A percentile compares a stretch with the other conserved stretches of the same genome.
These are phyloP conservation scores for Xylariaceae sp. DNA, from an alignment of 2,329 filamentous ascomycete genomes.

Conservation along the genomic window DNA sequence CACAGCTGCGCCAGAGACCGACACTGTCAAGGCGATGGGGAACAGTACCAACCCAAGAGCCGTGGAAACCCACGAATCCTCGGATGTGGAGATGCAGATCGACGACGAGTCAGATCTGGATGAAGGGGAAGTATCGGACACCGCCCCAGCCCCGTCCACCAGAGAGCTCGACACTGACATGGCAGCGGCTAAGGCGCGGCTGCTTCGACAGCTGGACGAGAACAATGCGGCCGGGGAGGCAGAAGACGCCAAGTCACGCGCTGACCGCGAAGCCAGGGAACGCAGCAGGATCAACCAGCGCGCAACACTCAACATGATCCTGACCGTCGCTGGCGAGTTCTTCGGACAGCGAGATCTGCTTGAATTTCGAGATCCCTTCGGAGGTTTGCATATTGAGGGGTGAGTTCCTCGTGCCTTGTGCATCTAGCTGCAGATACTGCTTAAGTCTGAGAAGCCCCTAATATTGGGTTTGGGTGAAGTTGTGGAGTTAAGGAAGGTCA, in stretches of 20 bases:
- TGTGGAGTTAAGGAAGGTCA: too few relatives aligned
- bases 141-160: slow-evolving; percentile 12
- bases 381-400: slow-evolving; percentile 18
- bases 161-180: slow-evolving; percentile 31
- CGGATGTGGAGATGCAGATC: slow-evolving; percentile 29
- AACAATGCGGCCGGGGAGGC: slow-evolving; percentile 1
- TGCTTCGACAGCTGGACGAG: slow-evolving; percentile 29
- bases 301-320: slow-evolving; percentile 86
- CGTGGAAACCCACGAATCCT: slow-evolving; percentile 39
- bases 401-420: too few relatives aligned
- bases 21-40: slow-evolving; percentile 11
- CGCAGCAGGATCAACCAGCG: slow-evolving; percentile 48
- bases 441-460: too few relatives aligned
- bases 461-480: too few relatives aligned
- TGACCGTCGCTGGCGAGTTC: slow-evolving; percentile 81
- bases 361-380: slow-evolving; percentile 63
- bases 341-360: slow-evolving; percentile 88
- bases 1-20: too few relatives aligned
- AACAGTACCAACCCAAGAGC: slow-evolving; percentile 9
- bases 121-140: slow-evolving; percentile 34
- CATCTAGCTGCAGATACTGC: too few relatives aligned
- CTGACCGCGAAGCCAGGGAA: slow-evolving; percentile 13
- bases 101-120: slow-evolving; percentile 29
- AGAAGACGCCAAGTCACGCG: slow-evolving; percentile 25
- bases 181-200: slow-evolving; percentile 42